Evolutionary conservation across 345 rosid species (phyloP), one percentile per base, ranked within the genome.

Genomic region (Pseudoturritis turrita): DNA sequence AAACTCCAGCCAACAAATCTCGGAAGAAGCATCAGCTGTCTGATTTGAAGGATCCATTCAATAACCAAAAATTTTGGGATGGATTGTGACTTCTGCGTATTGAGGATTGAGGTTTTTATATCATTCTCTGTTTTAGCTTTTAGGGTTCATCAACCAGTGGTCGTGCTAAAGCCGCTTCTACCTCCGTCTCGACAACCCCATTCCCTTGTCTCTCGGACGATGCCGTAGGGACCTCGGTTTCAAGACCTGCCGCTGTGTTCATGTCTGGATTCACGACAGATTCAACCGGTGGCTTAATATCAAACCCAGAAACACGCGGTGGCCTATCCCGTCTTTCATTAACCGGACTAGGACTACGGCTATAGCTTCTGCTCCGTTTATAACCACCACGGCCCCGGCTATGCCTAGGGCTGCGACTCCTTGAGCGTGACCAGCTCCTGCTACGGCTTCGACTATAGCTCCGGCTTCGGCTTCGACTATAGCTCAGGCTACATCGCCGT

Each of bases 291-390:
- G 76, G 79, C 57, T 70, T 70, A 47, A 70, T 64, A 70, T 76
- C 79, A 62, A 70, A 76, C 12, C 79, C 79, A 39, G 79, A 76
- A 8, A 76, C 72, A 28, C 76, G 75, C 0, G 45, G 28, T 45
- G 13, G 79, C 80, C 85, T 85, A 33, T 80, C 81, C 39, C 73
- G 50, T 77, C 84, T 91, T 55, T 83, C 90, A 56, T 76, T 69
- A 47, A 79, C 79, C 1, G 23, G 78, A 12, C 87, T 77, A 14
- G 73, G 81, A 12, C 93, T 86, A 7, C 87, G 75, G 17, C 89
- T 84, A 29, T 86, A 17, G 67, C 96, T 91, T 39, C 84, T 33
- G 26, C 88, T 82, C 4, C 64, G 46, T 3, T 78, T 74, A 11
- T 57, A 65, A n/a, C 84, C 70, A 19, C 89, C 77, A 10, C 85